Evolutionary conservation across 306 rosid species (phyloP), one percentile per base, ranked within the genome.

Genomic region (Argentina anserina): DNA sequence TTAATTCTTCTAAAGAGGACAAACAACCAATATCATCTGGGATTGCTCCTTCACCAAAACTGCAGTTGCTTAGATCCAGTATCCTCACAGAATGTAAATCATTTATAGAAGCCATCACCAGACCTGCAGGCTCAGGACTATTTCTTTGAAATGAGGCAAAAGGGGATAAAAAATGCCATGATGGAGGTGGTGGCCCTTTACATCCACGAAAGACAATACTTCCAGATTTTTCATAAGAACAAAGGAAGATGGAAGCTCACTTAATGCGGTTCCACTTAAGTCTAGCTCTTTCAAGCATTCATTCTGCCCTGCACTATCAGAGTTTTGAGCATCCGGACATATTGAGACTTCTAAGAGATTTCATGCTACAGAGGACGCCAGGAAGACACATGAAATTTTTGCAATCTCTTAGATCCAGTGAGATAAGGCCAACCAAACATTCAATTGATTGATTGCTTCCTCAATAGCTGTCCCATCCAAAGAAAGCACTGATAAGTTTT

Each of bases 401-500:
- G 55, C 79, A 75, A 20, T 55, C 46, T 43, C 31, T 42, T 42
- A 75, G 60, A 56, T 70, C 69, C 21, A 75, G 15, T 20, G 59
- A n/a, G 11, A 41, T 42, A 9, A 75, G 68, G 20, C 25, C 23
- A 40, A 20, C 21, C 18, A 67, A 67, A 42, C 33, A 53, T 31
- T 47, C 56, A 28, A 67, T 7, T 20, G 72, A 67, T 67, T 45
- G 34, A 6, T 73, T 41, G 67, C 21, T 33, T 56, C 46, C 49
- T 31, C 37, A 9, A 75, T 75, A 47, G 73, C 21, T 42, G 79
- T 75, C 11, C 13, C 67, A 55, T 67, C 73, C 7, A 67, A 56
- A 67, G 36, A 39, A 33, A 75, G 73, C 25, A 66, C 33, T 0
- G 47, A 34, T 42, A 75, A 75, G 40, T 13, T 55, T 21, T 42